Evolutionary conservation across 2,329 filamentous ascomycete genomes (phyloP), one percentile per base, ranked within the genome.

Genomic region (Fusarium vanettenii): DNA sequence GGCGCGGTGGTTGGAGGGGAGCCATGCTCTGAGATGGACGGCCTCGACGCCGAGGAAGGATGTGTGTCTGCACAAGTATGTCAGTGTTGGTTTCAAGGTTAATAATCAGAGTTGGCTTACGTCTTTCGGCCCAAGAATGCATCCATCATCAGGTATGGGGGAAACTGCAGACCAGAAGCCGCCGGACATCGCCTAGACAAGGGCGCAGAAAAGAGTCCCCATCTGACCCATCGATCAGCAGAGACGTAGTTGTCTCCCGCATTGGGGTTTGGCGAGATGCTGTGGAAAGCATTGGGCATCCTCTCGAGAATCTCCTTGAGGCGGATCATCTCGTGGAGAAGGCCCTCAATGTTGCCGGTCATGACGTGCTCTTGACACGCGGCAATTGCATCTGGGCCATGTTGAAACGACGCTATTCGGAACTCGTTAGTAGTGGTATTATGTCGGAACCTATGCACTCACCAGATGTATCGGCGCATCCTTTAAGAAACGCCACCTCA

Each of bases 331-430:
- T 88, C 86, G 4, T 84, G 83, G 5, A 89, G 80, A 0, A 89
- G 84, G 1, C 84, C 85, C 66, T 89, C 87, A n/a, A 85, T 78
- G 59, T 89, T 86, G 29, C 82, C 81, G 70, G 85, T 87, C 87
- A 89, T 89, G 57, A 89, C 87, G 48, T 86, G 83, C 67, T 89
- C 88, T 76, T 89, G 88, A 43, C 87, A 89, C 3, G 85, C 85
- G 1, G 87, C 87, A 33, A 89, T 88, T 22, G 86, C 86, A 66
- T 87, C 86, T 0, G 86, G 85, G 3, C 86, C 86, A 67, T 88
- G 85, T 57, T 88, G 86, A 69, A 88, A 88, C 0, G 86, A 88
- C 8, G 86, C 75, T 76, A 1, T 11, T 5, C 2, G 1, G 2
- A 31, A 11, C 6, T 4, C 13, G 41, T 76, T 10, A 72, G 70